Evolutionary conservation across 805 yeast species (phyloP).

Genomic region (Lipomyces oligophaga): DNA sequence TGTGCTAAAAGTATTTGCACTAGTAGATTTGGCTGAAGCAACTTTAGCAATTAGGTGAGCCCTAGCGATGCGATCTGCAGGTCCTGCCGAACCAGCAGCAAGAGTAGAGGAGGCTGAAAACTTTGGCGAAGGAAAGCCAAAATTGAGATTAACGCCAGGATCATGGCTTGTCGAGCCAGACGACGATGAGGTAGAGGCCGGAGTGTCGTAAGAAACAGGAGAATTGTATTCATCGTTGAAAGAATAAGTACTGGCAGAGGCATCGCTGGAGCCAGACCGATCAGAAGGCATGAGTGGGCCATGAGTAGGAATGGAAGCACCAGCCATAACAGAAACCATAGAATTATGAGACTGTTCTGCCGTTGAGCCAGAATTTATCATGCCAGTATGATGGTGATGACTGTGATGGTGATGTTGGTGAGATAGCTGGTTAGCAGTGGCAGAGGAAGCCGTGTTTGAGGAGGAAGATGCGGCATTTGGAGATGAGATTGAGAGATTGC

Average conservation of each 20-base stretch:
- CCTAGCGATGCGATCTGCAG: conserved; percentile 13
- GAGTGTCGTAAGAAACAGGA: conserved; percentile 19
- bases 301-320: too few relatives aligned
- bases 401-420: background rate
- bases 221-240: conserved; percentile 11
- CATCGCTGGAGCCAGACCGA: too few relatives aligned
- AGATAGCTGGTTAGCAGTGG: background rate
- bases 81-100: background rate
- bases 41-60: conserved; percentile 14
- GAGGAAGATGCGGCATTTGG: conserved; percentile 1
- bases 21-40: conserved; percentile 2
- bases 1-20: too few relatives aligned
- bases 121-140: conserved; percentile 13
- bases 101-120: background rate
- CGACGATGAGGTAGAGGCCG: conserved; percentile 11
- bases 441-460: background rate
- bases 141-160: conserved; percentile 16
- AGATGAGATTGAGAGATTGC: conserved; percentile 15
- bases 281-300: too few relatives aligned
- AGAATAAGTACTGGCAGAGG: conserved; percentile 2
- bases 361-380: conserved; percentile 3
- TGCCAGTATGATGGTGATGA: background rate
- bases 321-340: too few relatives aligned
- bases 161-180: conserved; percentile 7
- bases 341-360: too few relatives aligned